Evolutionary conservation across 2,329 filamentous ascomycete genomes (phyloP), one percentile per base, ranked within the genome.

Genomic region (Dryadomyces sulphureus): DNA sequence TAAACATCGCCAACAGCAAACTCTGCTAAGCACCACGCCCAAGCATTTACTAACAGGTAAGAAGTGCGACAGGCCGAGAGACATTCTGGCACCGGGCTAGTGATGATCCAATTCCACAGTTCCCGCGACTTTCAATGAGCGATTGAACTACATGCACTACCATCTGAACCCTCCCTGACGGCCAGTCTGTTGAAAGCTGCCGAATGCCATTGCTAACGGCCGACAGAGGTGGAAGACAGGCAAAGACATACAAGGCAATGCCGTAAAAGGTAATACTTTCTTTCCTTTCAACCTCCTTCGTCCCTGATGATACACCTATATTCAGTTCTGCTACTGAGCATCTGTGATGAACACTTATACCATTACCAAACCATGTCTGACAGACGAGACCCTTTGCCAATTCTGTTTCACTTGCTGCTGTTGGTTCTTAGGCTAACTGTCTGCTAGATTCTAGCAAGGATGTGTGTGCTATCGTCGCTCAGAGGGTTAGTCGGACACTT

Each of bases 251-350:
- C 27, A 32, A 4, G 27, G 7, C 5, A 32, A 14, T 32, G 27
- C 27, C 27, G 27, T 32, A 14, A 32, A 32, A 5, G 27, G 27
- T 32, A 32, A 32, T 30, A 30, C 11, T 14, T 41, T 32, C 34
- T n/a, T 14, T 34, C 24, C 19, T 24, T 36, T 24, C 17, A n/a
- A 20, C 17, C 30, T 16, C 9, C n/a, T 21, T 27, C 27, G 27
- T 48, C 39, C 40, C 43, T 45, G 79, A 83, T 82, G 78, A 82
- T 66, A 77, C 67, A 65, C 55, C 53, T 63, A 44, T 67, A 68
- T 62, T 72, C 79, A 83, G 79, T 83, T 83, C 79, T 83, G 79
- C 79, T 83, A 73, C 79, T 82, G 79, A 83, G 75, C 56, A 58
- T 61, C 55, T 63, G 65, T 81, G 77, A 79, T 73, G 78, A 80